These are phyloP conservation scores for Boletellus sp. DNA, from an alignment of 768 basidiomycete genomes.

Conservation along the genomic window DNA sequence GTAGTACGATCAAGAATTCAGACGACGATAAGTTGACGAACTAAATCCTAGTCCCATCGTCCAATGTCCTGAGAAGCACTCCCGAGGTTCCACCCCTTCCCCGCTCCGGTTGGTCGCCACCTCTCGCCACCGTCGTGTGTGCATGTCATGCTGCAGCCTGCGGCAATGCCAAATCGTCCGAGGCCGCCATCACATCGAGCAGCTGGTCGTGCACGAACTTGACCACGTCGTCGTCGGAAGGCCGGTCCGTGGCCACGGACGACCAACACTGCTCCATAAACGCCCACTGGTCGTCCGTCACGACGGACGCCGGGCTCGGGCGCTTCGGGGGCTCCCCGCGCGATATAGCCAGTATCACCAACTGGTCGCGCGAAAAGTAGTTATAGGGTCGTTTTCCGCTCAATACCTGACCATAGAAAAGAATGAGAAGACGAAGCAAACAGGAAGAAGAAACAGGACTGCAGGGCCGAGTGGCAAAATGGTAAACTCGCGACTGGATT, in stretches of 20 bases:
- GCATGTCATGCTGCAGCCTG: no score
- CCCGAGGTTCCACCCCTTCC: not conserved
- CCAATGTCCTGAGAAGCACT: not conserved
- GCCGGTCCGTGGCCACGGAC: constrained; percentile 30
- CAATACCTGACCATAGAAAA: constrained; percentile 11
- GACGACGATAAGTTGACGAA: no score
- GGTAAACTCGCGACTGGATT: not conserved
- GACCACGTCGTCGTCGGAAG: constrained; percentile 27
- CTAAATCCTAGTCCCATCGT: not conserved
- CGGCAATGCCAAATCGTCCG: not conserved
- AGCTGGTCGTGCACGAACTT: constrained; percentile 19
- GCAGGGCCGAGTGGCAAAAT: not conserved
- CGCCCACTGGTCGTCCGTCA: constrained; percentile 21
- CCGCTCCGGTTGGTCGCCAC: not conserved
- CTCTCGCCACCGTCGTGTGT: not conserved
- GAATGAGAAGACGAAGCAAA: not conserved
- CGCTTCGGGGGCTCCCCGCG: constrained; percentile 11
- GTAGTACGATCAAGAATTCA: no score
- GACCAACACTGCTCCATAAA: constrained; percentile 27
- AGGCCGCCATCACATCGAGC: not conserved
- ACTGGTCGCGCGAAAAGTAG: constrained; percentile 15
- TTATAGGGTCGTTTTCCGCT: constrained; percentile 24
- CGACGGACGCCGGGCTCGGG: not conserved
- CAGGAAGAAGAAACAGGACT: no score
- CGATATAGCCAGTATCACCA: constrained; percentile 18